Base-by-base conservation (phyloP, 1,284 basidiomycete species). In the Rhodotorula sp. region DNA sequence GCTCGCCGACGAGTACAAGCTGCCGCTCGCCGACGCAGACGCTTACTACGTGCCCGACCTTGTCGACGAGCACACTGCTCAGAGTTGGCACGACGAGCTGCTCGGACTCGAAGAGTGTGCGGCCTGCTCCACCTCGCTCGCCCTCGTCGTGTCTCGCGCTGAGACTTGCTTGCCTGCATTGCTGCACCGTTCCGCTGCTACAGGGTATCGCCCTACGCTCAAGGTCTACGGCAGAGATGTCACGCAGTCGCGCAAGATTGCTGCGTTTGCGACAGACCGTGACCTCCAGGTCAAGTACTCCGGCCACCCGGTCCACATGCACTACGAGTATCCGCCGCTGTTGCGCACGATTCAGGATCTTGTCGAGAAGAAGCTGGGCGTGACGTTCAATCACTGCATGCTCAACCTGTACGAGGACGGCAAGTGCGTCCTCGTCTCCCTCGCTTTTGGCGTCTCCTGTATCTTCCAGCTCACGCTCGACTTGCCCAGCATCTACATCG, bases 301-400 rank as follows among this genome's bases (percentile, higher is more conserved):
- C 7, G 83, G 84, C 4, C 79, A 83, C 10, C 70, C 77, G 21
- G 83, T 85, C 45, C 66, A 79, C 7, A 82, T 86, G 78, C 80
- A 84, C 62, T 76, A 82, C 49, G 77, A 80, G 34, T 85, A 85
- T 50, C 83, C 85, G 3, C 77, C 78, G 0, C 66, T 83, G 3
- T 75, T 86, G 7, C 72, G 79, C 42, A 75, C 78, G 41, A 85
- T 86, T 48, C 80, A 83, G 49, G 70, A 74, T 10, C 59, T 71
- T 42, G 79, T 86, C 5, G 82, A 84, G 56, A 74, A 73, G 1
- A 77, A 75, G 23, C 71, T 86, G 7, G 83, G 83, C 0, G 83
- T 84, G 9, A 76, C 71, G 42, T 86, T 86, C 80, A 86, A 86
- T 66, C 84, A 86, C 72, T 81, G 81, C 70, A 84, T 86, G 85